A percentile compares a stretch with the other conserved stretches of the same genome.
Evolutionary conservation across 768 basidiomycete genomes (phyloP).

Genomic region (Bullera alba): DNA sequence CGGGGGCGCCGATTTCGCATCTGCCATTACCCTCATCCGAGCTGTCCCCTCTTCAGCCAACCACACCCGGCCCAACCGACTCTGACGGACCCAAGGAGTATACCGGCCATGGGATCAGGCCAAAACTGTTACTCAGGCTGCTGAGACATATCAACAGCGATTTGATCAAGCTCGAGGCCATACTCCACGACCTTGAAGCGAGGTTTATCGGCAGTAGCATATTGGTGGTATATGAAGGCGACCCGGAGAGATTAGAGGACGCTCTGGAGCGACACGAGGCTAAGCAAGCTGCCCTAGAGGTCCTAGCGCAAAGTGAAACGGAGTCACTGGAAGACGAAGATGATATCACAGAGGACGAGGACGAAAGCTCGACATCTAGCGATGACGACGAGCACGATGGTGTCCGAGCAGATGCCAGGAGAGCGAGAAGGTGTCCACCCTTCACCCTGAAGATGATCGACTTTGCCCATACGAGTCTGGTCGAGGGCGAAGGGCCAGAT

Average conservation of each 20-base stretch:
- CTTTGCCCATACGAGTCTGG: slow-evolving; percentile 77
- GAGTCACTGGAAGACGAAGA: slow-evolving; percentile 22
- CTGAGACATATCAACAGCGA: slow-evolving; percentile 54
- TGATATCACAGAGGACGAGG: slow-evolving; percentile 18
- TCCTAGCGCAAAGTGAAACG: slow-evolving; percentile 1
- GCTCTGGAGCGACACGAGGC: slow-evolving; percentile 36
- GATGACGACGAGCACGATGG: slow-evolving; percentile 25
- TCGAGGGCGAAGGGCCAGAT: slow-evolving; percentile 68
- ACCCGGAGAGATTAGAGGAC: slow-evolving; percentile 47
- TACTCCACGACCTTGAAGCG: slow-evolving; percentile 56
- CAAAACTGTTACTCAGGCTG: slow-evolving; percentile 54
- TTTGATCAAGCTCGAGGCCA: slow-evolving; percentile 50
- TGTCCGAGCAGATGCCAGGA: slow-evolving; percentile 18
- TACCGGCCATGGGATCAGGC: slow-evolving; percentile 16
- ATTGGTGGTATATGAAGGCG: slow-evolving; percentile 71
- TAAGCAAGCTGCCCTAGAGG: slow-evolving; percentile 3
- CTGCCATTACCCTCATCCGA: not conserved
- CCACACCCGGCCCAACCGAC: slow-evolving; percentile 3
- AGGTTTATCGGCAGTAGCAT: slow-evolving; percentile 77
- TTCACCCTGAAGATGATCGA: slow-evolving; percentile 78
- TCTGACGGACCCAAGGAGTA: not conserved
- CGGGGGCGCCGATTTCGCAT: not conserved
- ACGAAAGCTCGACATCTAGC: slow-evolving; percentile 37
- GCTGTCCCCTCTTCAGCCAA: slow-evolving; percentile 14
- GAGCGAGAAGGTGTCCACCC: slow-evolving; percentile 47